Base-by-base conservation (phyloP, 2,329 filamentous ascomycete species). In the Tolypocladium tundrense region DNA sequence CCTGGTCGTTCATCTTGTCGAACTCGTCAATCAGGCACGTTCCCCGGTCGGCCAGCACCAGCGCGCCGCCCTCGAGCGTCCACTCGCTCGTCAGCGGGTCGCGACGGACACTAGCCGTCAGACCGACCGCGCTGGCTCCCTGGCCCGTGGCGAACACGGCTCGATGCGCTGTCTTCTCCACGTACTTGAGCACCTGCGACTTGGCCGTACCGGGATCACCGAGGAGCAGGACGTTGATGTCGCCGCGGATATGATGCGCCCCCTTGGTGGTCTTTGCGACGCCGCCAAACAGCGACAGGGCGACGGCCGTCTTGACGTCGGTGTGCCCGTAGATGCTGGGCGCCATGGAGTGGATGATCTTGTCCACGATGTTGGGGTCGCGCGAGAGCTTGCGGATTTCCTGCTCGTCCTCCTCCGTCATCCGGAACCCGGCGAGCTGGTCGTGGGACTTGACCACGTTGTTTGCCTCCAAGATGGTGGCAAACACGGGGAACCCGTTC, bases 1-100 rank as follows among this genome's bases (percentile, higher is more conserved):
- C 94, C 70, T 97, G 91, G 71, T 99, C 94, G 72, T 97, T 97
- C 94, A 99, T 99, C 81, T 99, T 99, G 82, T 99, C 94, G 67
- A 99, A 99, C 74, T 99, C 94, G 67, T 99, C 94, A 62, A 99
- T 99, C 37, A 99, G 80, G 68, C 94, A 97, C 19, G 91, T 96
- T 45, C 94, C 94, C 63, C 90, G 88, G 71, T 99, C 94, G 19
- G 94, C 94, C 58, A 99, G 84, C 67, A 99, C 94, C 13, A 99
- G 80, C 4, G 94, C 94, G 69, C 94, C 94, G 62, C 94, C 94
- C 75, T 99, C 94, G 2, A 99, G 79, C 7, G 94, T 97, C 93
- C 94, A 99, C 75, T 99, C 94, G 71, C 88, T 90, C 2, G 94
- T 99, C 69, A 97, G 79, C 6, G 94, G 94, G 70, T 99, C 94